phyloP scores from a whole-genome alignment of 768 basidiomycete species.

The Coprinopsis strossmayeri region DNA sequence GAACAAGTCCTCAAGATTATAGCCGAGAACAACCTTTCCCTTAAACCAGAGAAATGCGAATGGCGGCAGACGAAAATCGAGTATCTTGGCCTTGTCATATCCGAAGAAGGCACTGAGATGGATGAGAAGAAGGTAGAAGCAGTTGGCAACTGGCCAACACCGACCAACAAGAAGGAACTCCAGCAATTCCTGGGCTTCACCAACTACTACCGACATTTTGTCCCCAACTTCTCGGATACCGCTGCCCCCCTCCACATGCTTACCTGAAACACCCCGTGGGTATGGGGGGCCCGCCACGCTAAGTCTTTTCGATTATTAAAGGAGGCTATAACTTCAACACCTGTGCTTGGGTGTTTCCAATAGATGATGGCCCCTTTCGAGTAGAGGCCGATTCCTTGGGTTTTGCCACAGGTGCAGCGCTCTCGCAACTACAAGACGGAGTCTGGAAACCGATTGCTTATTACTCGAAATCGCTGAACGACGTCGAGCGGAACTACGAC shows the following conservation, averaged over 20 bases:
- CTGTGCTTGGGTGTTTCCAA: slow-evolving; percentile 17
- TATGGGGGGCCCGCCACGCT: slow-evolving; percentile 17
- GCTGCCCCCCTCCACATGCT: slow-evolving; percentile 1
- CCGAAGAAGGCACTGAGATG: slow-evolving; percentile 19
- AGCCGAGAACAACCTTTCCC: slow-evolving; percentile 14
- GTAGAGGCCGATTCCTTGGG: slow-evolving; percentile 25
- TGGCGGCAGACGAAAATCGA: slow-evolving; percentile 15
- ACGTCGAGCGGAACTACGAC: slow-evolving; percentile 27
- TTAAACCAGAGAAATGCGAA: slow-evolving; percentile 18
- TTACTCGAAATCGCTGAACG: slow-evolving; percentile 23
- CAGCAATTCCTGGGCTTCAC: slow-evolving; percentile 8
- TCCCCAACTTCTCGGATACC: slow-evolving; percentile 1
- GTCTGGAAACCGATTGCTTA: slow-evolving; percentile 32
- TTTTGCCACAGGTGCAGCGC: slow-evolving; percentile 25
- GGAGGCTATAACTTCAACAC: slow-evolving; percentile 14
- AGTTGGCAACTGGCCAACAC: slow-evolving; percentile 1
- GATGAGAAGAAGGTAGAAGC: slow-evolving; percentile 23
- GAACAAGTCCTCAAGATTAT: neutral
- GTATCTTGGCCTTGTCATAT: slow-evolving; percentile 23
- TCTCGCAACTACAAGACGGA: slow-evolving; percentile 17
- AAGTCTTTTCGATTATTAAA: slow-evolving; percentile 25
- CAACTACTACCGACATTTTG: slow-evolving; percentile 10
- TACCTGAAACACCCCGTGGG: slow-evolving; percentile 16
- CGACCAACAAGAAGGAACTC: neutral
- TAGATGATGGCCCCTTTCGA: slow-evolving; percentile 15